Percentiles rank a stretch among this genome's conserved stretches.
These are phyloP conservation scores for Mycena indigotica DNA, from an alignment of 768 basidiomycete genomes.

Conservation along the genomic window DNA sequence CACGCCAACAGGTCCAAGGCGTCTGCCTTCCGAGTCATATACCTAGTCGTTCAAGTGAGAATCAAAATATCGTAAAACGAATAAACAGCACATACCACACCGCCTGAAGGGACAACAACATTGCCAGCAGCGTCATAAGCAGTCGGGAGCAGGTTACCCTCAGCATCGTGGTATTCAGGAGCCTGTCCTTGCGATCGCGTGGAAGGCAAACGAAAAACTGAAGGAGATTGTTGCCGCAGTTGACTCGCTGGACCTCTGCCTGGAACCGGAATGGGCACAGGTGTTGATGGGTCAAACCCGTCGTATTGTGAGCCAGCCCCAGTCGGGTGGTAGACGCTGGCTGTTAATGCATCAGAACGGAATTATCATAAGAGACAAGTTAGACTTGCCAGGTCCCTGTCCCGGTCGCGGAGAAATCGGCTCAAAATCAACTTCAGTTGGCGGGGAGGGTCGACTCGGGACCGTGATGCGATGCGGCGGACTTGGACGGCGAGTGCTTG, in stretches of 20 bases:
- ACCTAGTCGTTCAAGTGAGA: no score
- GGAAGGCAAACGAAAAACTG: not conserved
- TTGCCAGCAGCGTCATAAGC: slow-evolving; percentile 5
- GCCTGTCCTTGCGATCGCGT: slow-evolving; percentile 4
- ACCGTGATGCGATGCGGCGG: not conserved
- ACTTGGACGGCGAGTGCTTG: no score
- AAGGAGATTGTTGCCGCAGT: not conserved
- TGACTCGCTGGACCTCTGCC: no score
- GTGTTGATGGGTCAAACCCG: no score
- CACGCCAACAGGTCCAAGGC: not conserved
- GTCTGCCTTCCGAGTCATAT: slow-evolving; percentile 12
- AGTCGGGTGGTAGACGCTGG: not conserved
- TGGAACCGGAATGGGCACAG: not conserved
- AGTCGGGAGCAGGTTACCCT: slow-evolving; percentile 6
- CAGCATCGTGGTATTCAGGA: slow-evolving; percentile 7
- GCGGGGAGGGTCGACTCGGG: not conserved
- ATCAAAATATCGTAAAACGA: no score
- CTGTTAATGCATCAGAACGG: no score
- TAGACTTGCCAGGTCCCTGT: no score
- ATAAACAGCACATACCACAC: not conserved
- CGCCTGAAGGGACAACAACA: slow-evolving; percentile 2
- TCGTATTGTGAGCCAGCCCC: no score
- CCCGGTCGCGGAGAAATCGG: not conserved
- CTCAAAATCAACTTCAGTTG: not conserved
- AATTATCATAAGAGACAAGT: no score